These are phyloP conservation scores for Flaveria trinervia DNA, from an alignment of 129 eudicot genomes.

Conservation along the genomic window DNA sequence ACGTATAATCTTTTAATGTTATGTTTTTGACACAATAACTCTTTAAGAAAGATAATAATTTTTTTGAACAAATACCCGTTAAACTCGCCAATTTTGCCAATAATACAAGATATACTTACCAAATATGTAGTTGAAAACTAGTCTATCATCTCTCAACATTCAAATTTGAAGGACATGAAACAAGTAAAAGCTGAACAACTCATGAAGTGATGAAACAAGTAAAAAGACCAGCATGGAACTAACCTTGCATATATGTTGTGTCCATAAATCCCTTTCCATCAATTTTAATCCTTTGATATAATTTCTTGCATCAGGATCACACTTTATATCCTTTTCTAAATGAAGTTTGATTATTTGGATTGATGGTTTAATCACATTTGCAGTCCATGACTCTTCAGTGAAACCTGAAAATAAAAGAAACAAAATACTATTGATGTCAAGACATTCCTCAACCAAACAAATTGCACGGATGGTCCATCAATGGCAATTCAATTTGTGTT, in stretches of 20 bases:
- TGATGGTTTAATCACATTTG: constrained; percentile 66
- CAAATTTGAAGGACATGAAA: neutral
- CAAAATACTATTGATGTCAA: neutral
- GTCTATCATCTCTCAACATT: neutral
- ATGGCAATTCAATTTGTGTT: no score
- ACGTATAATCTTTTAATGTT: neutral
- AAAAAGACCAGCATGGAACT: constrained; percentile 12
- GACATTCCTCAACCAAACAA: neutral
- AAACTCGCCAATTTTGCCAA: neutral
- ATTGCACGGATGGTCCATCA: neutral
- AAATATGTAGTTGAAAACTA: neutral
- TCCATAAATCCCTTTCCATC: constrained; percentile 84
- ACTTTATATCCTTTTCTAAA: constrained; percentile 38
- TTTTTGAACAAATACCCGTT: neutral
- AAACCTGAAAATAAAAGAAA: constrained; percentile 41
- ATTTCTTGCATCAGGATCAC: constrained; percentile 27
- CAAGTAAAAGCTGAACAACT: neutral
- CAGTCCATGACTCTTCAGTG: constrained; percentile 65
- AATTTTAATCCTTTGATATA: constrained; percentile 39
- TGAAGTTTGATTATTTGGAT: constrained; percentile 52
- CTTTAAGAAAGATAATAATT: neutral
- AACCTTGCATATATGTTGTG: constrained; percentile 82
- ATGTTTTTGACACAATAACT: neutral
- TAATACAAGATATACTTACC: neutral
- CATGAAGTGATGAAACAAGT: neutral